phyloP scores from a whole-genome alignment of 2,329 filamentous ascomycete genomes.

The Colletotrichum orchidophilum region DNA sequence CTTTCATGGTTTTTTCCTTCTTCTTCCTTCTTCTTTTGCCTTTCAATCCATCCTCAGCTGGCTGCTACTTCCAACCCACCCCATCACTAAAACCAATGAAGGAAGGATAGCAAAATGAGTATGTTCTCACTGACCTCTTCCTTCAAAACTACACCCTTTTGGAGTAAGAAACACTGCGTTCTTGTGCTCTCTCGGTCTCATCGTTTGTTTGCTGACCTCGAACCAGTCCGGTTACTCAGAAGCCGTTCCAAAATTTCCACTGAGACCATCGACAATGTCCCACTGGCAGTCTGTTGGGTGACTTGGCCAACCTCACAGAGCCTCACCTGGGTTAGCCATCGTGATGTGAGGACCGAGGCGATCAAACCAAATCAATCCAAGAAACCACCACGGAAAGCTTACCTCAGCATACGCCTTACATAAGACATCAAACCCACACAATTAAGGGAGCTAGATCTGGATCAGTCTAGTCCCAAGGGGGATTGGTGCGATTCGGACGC shows the following conservation, averaged over 20 bases:
- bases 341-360: not conserved
- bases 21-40: not conserved
- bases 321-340: not conserved
- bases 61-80: not conserved
- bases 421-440: constrained; percentile 16
- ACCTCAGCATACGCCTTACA: not conserved
- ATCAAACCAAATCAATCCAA: not conserved
- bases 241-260: not conserved
- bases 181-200: not conserved
- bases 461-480: constrained; percentile 17
- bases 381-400: not conserved
- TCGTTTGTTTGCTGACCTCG: not conserved
- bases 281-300: not conserved
- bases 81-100: too few relatives aligned
- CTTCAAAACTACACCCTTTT: not conserved
- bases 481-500: constrained; percentile 24
- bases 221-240: not conserved
- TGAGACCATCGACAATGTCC: not conserved
- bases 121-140: not conserved
- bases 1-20: not conserved
- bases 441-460: constrained; percentile 33
- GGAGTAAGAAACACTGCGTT: not conserved
- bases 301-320: not conserved
- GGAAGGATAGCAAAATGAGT: not conserved
- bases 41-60: not conserved